These are phyloP conservation scores for Aureobasidium sp. DNA, from an alignment of 2,329 filamentous ascomycete species.

Conservation along the genomic window DNA sequence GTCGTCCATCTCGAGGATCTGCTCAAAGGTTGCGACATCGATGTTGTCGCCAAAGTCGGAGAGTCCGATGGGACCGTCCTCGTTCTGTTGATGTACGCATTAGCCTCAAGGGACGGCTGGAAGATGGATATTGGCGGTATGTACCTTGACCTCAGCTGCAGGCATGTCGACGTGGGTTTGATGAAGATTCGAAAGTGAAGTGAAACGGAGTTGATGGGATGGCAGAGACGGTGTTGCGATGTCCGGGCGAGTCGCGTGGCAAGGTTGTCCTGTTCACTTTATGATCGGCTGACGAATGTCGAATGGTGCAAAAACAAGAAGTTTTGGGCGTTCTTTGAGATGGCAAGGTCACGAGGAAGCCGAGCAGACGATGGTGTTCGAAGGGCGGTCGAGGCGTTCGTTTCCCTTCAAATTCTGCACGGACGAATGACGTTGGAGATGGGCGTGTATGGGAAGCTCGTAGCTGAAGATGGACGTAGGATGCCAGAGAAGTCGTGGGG, in stretches of 20 bases:
- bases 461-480: neutral
- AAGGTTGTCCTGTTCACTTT: neutral
- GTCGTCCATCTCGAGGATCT: conserved; percentile 99
- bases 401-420: conserved; percentile 10
- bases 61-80: conserved; percentile 41
- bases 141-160: conserved; percentile 13
- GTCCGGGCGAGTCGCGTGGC: conserved; percentile 1
- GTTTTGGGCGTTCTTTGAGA: neutral
- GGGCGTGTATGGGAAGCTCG: neutral
- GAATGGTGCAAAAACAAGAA: neutral
- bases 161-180: neutral
- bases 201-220: neutral
- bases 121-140: neutral
- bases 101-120: neutral
- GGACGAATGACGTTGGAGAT: conserved; percentile 1
- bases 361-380: neutral
- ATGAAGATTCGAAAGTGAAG: neutral
- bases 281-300: neutral
- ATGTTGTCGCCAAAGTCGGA: conserved; percentile 65
- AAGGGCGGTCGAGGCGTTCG: conserved; percentile 4
- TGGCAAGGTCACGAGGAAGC: conserved; percentile 1
- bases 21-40: conserved; percentile 73
- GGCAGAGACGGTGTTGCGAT: neutral
- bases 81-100: conserved; percentile 26
- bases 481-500: neutral